phyloP scores from a whole-genome alignment of 352 stramenopile species.

The Phytopythium chamaehyphon region DNA sequence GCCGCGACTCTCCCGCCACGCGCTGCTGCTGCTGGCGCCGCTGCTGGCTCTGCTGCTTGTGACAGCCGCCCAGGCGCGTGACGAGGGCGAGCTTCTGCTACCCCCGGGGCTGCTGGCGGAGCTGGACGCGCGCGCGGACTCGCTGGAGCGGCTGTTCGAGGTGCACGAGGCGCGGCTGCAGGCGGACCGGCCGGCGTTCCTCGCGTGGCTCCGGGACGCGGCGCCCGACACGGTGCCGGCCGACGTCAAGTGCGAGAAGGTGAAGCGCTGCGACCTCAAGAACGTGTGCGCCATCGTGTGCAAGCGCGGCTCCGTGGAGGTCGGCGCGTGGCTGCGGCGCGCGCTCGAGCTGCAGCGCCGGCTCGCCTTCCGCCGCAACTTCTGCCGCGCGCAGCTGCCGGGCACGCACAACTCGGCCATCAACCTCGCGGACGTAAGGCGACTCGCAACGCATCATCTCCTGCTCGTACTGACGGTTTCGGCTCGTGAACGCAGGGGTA shows the following conservation, averaged over 20 bases:
- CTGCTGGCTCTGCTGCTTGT: conserved; percentile 1
- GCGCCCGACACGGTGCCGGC: conserved; percentile 64
- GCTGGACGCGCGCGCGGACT: not conserved
- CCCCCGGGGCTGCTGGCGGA: not conserved
- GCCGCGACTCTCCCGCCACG: too few species aligned
- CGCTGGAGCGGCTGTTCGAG: conserved; percentile 1
- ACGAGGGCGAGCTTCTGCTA: not conserved
- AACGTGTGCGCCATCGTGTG: conserved; percentile 55
- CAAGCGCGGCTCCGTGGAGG: conserved; percentile 36
- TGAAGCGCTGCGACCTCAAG: conserved; percentile 45
- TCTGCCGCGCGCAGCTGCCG: conserved; percentile 52
- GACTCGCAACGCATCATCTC: too few species aligned
- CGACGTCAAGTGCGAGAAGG: conserved; percentile 42
- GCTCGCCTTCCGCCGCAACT: conserved; percentile 40
- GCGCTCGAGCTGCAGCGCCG: conserved; percentile 37
- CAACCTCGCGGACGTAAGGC: conserved; percentile 41
- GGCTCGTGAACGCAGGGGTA: conserved; percentile 60
- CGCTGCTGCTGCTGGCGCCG: not conserved
- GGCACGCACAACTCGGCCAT: conserved; percentile 69
- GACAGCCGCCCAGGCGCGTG: too few species aligned
- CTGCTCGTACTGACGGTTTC: not conserved
- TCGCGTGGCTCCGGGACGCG: conserved; percentile 23
- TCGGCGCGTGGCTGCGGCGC: conserved; percentile 29
- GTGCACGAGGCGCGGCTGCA: conserved; percentile 1
- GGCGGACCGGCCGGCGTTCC: conserved; percentile 25